Base-by-base conservation (phyloP, 768 basidiomycete species). In the Collybiopsis luxurians region DNA sequence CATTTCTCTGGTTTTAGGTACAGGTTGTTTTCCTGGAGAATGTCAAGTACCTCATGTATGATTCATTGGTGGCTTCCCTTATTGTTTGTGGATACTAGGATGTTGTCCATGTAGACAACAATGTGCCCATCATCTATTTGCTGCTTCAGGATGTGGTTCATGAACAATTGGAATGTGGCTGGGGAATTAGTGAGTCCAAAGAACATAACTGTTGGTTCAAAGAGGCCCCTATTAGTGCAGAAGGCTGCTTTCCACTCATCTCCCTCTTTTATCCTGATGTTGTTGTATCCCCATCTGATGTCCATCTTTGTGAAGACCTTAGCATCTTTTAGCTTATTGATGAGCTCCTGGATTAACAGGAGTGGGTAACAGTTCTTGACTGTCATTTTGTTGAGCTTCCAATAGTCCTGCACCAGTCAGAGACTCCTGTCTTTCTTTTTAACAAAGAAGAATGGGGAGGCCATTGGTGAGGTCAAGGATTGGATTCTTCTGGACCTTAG, bases 211-310 rank as follows among this genome's bases (percentile, higher is more conserved):
- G 66, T 58, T 2, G 66, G 72, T 67, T 81, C 71, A 50, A 70
- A 79, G 0, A 71, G 59, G 0, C 78, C 76, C n/a, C 60, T 58
- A 15, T 71, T 67, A 0, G 69, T 74, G 1, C 47, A 56, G 63
- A 81, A 80, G 0, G 75, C 72, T 0, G 73, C 75, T 60, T 80
- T 80, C 71, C 70, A 74, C 59, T 78, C 66, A 55, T 80, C 69
- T 2, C 76, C 77, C 38, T 73, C 66, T 12, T 67, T 68, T 21
- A 81, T 72, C 2, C 73, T 61, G 19, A 81, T 61, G 13, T 75
- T 73, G 60, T 79, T 73, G 60, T 71, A 81, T 0, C 71, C 75
- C 42, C 67, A 66, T 5, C 66, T 57, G 5, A 81, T 65, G 59
- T 82, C 76, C 7, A 81, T 55, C 44, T 71, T 71, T 1, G 71